These are phyloP conservation scores for Leucosporidium scottii DNA, from an alignment of 768 basidiomycete genomes.

Conservation along the genomic window DNA sequence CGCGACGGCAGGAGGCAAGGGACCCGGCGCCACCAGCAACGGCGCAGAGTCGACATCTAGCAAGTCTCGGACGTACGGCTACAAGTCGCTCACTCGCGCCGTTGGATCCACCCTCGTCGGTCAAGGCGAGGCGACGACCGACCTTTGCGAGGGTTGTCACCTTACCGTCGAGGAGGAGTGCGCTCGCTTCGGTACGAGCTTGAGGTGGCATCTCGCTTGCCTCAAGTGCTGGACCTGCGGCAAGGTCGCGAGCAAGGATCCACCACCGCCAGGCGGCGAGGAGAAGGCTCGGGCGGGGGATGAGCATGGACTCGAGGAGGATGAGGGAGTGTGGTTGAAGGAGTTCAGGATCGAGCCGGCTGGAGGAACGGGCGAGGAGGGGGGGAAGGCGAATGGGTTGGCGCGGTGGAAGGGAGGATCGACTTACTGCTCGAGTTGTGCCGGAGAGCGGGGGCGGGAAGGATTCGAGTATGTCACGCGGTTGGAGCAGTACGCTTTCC, in stretches of 20 bases:
- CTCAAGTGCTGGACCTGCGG: slow-evolving; percentile 77
- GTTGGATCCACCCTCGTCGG: slow-evolving; percentile 32
- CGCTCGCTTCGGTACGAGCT: slow-evolving; percentile 87
- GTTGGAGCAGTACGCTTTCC: slow-evolving; percentile 93
- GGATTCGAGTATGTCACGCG: slow-evolving; percentile 90
- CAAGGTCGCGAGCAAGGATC: slow-evolving; percentile 50
- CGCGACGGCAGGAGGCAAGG: neutral
- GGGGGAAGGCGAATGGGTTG: neutral
- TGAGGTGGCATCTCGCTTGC: slow-evolving; percentile 93
- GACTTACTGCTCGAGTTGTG: slow-evolving; percentile 59
- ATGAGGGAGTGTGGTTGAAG: slow-evolving; percentile 41
- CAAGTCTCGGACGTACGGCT: slow-evolving; percentile 35
- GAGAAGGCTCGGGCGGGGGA: slow-evolving; percentile 41
- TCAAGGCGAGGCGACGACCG: slow-evolving; percentile 56
- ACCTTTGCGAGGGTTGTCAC: slow-evolving; percentile 82
- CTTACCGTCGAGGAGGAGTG: slow-evolving; percentile 96
- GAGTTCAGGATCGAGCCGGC: slow-evolving; percentile 39
- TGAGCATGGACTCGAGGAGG: slow-evolving; percentile 40
- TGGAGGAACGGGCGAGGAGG: slow-evolving; percentile 40
- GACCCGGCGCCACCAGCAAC: neutral
- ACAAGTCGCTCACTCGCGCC: slow-evolving; percentile 35
- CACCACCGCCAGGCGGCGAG: slow-evolving; percentile 1
- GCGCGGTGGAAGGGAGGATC: neutral
- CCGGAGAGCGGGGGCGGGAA: slow-evolving; percentile 7
- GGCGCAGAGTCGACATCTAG: neutral